phyloP scores from a whole-genome alignment of 805 yeast species.

The Wickerhamiella kazuoi region DNA sequence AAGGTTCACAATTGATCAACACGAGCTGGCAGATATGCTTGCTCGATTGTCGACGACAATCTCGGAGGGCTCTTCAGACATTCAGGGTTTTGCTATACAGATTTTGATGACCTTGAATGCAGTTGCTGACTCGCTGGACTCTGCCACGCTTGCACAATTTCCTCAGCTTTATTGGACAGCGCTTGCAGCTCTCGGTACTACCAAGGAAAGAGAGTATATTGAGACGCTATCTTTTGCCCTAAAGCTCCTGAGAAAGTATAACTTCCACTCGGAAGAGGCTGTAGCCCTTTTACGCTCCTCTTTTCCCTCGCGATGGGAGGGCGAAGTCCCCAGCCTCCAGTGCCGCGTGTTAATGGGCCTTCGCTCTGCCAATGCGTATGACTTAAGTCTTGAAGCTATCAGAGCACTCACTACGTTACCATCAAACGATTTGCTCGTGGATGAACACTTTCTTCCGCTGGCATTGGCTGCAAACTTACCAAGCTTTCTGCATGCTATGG shows the following conservation, averaged over 20 bases:
- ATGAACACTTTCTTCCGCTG: conserved; percentile 48
- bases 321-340: conserved; percentile 77
- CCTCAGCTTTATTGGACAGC: conserved; percentile 94
- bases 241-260: conserved; percentile 73
- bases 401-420: conserved; percentile 50
- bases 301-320: conserved; percentile 93
- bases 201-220: conserved; percentile 83
- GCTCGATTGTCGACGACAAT: conserved; percentile 85
- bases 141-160: conserved; percentile 61
- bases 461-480: conserved; percentile 70
- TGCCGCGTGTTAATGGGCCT: conserved; percentile 65
- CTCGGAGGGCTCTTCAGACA: conserved; percentile 73
- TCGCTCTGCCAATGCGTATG: conserved; percentile 64
- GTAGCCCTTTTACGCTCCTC: conserved; percentile 67
- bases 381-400: conserved; percentile 53
- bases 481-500: conserved; percentile 66
- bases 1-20: conserved; percentile 62
- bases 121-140: conserved; percentile 65
- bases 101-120: conserved; percentile 92
- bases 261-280: conserved; percentile 67
- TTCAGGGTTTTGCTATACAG: conserved; percentile 95
- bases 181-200: conserved; percentile 75
- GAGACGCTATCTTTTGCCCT: conserved; percentile 71
- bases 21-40: conserved; percentile 83
- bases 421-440: conserved; percentile 64